A percentile compares a stretch with the other conserved stretches of the same genome.
phyloP scores from a whole-genome alignment of 139 green algal genomes.

The Coelastrella sp. region DNA sequence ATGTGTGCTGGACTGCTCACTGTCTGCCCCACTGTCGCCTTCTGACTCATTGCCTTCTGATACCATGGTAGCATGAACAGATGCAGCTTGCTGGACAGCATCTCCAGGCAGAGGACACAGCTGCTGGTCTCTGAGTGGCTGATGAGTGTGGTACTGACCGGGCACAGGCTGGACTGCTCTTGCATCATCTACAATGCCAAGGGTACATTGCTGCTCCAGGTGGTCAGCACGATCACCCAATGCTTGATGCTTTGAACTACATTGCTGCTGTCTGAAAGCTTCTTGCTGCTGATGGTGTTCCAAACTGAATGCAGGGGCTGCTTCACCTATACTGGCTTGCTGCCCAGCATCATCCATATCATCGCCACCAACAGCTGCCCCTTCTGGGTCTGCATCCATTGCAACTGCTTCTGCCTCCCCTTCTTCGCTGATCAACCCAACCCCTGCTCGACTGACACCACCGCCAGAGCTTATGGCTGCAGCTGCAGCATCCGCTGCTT shows the following conservation, averaged over 20 bases:
- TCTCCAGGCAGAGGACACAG: not conserved
- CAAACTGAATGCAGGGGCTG: no score
- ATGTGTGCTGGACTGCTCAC: constrained; percentile 30
- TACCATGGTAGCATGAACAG: constrained; percentile 58
- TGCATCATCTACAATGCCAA: no score
- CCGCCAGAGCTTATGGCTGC: constrained; percentile 24
- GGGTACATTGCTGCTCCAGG: not conserved
- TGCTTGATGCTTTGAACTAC: not conserved
- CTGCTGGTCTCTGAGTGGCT: constrained; percentile 21
- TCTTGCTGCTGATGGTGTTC: constrained; percentile 1
- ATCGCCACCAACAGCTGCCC: no score
- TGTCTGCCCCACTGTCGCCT: constrained; percentile 29
- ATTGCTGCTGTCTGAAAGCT: no score
- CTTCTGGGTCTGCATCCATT: no score
- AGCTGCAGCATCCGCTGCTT: not conserved
- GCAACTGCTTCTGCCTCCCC: constrained; percentile 1
- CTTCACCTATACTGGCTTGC: not conserved
- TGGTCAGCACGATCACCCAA: no score
- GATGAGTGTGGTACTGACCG: not conserved
- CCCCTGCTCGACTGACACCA: constrained; percentile 17
- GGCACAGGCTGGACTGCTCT: no score
- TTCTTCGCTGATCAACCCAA: constrained; percentile 21
- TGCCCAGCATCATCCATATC: not conserved
- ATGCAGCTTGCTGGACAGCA: constrained; percentile 50
- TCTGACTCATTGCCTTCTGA: constrained; percentile 29